phyloP scores from a whole-genome alignment of 805 yeast species.

The Metschnikowia lochheadii region DNA sequence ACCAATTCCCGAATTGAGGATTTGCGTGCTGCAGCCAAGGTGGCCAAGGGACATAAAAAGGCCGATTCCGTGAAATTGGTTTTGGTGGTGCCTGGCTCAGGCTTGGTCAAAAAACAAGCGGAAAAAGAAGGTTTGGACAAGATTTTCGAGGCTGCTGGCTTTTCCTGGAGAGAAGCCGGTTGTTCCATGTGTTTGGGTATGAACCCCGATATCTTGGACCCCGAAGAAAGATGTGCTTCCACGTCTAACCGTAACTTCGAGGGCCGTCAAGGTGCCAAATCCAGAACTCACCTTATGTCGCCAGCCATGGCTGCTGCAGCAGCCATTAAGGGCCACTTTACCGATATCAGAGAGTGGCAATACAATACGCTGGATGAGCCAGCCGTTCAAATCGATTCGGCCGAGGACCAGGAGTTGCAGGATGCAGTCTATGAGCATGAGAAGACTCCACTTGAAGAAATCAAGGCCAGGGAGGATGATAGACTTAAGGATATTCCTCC shows the following conservation, averaged over 20 bases:
- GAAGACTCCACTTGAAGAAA: slow-evolving; percentile 55
- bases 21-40: slow-evolving; percentile 89
- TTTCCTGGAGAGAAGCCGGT: slow-evolving; percentile 99
- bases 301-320: slow-evolving; percentile 99
- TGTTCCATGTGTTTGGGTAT: slow-evolving; percentile 99
- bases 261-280: slow-evolving; percentile 96
- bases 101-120: slow-evolving; percentile 88
- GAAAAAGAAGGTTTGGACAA: slow-evolving; percentile 93
- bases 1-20: slow-evolving; percentile 98
- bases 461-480: slow-evolving; percentile 46
- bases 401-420: slow-evolving; percentile 55
- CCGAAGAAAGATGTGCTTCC: slow-evolving; percentile 97
- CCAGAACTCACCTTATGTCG: slow-evolving; percentile 96
- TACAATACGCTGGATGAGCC: slow-evolving; percentile 60
- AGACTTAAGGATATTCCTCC: slow-evolving; percentile 61
- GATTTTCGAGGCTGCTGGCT: slow-evolving; percentile 87
- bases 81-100: slow-evolving; percentile 96
- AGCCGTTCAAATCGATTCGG: slow-evolving; percentile 42
- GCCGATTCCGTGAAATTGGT: slow-evolving; percentile 79
- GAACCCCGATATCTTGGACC: slow-evolving; percentile 96
- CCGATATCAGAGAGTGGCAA: slow-evolving; percentile 82
- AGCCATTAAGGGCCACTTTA: slow-evolving; percentile 83
- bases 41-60: slow-evolving; percentile 83
- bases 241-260: slow-evolving; percentile 98
- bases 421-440: slow-evolving; percentile 70